These are phyloP conservation scores for Drosera capensis DNA, from an alignment of 148 eudicot species.

Conservation along the genomic window DNA sequence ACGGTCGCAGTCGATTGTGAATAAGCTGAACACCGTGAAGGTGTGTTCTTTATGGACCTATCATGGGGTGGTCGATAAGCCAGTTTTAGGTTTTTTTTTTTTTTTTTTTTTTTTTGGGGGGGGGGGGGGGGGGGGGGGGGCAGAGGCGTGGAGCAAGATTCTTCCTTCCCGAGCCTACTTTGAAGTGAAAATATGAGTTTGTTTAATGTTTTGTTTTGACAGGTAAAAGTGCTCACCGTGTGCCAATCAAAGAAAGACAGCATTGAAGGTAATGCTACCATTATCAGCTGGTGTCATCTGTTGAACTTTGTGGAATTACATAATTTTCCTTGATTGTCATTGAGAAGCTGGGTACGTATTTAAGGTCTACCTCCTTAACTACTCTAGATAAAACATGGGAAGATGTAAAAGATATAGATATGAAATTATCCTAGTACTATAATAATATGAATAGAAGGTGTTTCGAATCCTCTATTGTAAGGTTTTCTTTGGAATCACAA, in stretches of 20 bases:
- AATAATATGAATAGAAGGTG: too few relatives aligned
- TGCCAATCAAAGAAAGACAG: slow-evolving; percentile 55
- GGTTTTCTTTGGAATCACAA: too few relatives aligned
- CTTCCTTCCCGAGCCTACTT: not conserved
- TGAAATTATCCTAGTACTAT: too few relatives aligned
- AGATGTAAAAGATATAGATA: too few relatives aligned
- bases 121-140: too few relatives aligned
- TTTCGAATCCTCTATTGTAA: too few relatives aligned
- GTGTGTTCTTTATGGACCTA: slow-evolving; percentile 24
- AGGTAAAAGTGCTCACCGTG: slow-evolving; percentile 71
- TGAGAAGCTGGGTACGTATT: too few relatives aligned
- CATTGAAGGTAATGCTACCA: slow-evolving; percentile 36
- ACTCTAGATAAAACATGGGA: too few relatives aligned
- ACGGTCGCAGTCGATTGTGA: slow-evolving; percentile 42
- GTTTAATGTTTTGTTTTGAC: not conserved
- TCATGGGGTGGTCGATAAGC: not conserved
- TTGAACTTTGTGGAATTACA: not conserved
- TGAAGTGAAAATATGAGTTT: not conserved
- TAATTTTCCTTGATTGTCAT: too few relatives aligned
- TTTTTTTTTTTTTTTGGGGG: too few relatives aligned
- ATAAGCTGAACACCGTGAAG: slow-evolving; percentile 35
- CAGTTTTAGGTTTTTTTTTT: too few relatives aligned
- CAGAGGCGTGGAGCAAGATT: not conserved
- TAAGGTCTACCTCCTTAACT: too few relatives aligned
- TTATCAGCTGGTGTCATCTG: not conserved